Conservation (phyloP, 1,284 basidiomycete genomes). For the Cutaneotrichosporon sp. region DNA sequence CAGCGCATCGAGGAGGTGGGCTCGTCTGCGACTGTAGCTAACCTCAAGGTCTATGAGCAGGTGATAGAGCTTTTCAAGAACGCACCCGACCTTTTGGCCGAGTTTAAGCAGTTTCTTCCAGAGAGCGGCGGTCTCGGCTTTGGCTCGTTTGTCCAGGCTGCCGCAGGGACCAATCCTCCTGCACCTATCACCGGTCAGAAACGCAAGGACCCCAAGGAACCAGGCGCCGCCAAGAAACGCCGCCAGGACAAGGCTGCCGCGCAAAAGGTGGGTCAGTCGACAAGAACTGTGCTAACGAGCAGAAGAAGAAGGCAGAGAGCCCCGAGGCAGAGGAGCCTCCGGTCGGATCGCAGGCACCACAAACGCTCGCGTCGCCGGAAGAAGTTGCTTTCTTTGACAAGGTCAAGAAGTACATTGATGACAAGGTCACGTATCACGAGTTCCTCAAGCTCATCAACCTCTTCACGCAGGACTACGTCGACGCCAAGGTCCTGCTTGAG, state of each 20-base stretch:
- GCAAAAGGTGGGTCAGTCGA: constrained; percentile 23
- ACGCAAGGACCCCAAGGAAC: constrained; percentile 39
- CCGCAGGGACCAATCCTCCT: constrained; percentile 8
- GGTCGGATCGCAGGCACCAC: constrained; percentile 23
- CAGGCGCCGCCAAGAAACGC: constrained; percentile 39
- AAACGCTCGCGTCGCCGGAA: constrained; percentile 61
- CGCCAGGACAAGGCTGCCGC: constrained; percentile 52
- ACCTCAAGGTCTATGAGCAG: constrained; percentile 73
- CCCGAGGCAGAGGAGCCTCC: constrained; percentile 34
- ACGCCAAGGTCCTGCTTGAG: constrained; percentile 74
- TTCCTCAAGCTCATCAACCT: constrained; percentile 94
- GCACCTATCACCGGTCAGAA: constrained; percentile 21
- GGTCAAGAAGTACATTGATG: constrained; percentile 76
- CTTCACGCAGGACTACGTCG: constrained; percentile 90
- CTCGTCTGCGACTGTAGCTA: constrained; percentile 21
- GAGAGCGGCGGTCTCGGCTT: constrained; percentile 51
- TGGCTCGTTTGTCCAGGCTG: constrained; percentile 35
- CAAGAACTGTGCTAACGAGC: constrained; percentile 9
- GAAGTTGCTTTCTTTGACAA: constrained; percentile 92
- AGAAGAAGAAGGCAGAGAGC: constrained; percentile 35
- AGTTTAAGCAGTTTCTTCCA: constrained; percentile 96
- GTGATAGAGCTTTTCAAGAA: constrained; percentile 89
- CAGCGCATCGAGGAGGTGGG: constrained; percentile 81
- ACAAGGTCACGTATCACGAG: constrained; percentile 86
- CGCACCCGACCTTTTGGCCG: constrained; percentile 83